Base-by-base conservation (phyloP, 1,284 basidiomycete genomes). In the Fistulina hepatica region DNA sequence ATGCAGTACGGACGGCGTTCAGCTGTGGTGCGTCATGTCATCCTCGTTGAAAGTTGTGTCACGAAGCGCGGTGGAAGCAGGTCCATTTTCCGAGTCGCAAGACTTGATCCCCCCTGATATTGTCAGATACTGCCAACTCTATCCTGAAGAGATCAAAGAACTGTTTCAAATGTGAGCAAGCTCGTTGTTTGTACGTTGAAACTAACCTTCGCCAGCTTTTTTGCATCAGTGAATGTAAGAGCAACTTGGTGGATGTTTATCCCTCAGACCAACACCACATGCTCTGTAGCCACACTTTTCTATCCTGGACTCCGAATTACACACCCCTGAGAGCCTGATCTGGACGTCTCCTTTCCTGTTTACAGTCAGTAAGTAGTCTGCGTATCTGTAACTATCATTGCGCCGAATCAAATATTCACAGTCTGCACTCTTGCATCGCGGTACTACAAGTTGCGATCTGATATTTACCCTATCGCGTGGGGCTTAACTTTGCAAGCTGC, bases 281-380 rank as follows among this genome's bases (percentile, higher is more conserved):
- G n/a, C n/a, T n/a, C n/a, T n/a, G n/a, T 44, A 76, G 73, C 65
- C 71, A 5, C 71, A 65, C 47, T 73, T 75, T 47, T 67, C 70
- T 2, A 60, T 75, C 34, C 57, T 76, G 21, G 73, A 78, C 50
- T 62, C 60, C 12, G 61, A 57, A 12, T 51, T 74, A n/a, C 73
- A 78, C 48, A 71, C 67, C 0, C 67, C 73, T 13, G 55, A 58
- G 34, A 58, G 59, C 22, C 53, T 76, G 12, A 67, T 73, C 34
- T 67, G 65, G 58, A 58, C 58, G 2, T 64, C 60, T 39, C 68
- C 69, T 7, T 74, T 76, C 46, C 57, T 77, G n/a, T 75, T 75
- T 52, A 74, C 73, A 21, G 66, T 71, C 44, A 62, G 73, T 75
- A 45, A 64, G 72, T 69, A 15, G 16, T 13, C 4, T 40, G 37